These are phyloP conservation scores for Acorus gramineus DNA, from an alignment of 106 monocot genomes.

Conservation along the genomic window DNA sequence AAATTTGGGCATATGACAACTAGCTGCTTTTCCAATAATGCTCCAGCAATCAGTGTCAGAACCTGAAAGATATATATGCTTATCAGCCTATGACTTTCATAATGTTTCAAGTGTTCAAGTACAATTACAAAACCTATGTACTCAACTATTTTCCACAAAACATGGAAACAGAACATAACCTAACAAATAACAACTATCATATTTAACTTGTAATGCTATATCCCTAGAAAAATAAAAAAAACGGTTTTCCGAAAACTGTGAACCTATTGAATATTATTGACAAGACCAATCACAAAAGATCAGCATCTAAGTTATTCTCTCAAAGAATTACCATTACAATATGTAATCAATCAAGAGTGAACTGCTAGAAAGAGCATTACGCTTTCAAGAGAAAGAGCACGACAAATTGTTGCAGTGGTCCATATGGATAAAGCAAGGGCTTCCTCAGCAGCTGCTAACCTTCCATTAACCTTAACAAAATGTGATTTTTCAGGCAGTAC, in stretches of 20 bases:
- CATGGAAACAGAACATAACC: too few relatives aligned
- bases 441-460: slow-evolving; percentile 88
- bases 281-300: not conserved
- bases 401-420: slow-evolving; percentile 78
- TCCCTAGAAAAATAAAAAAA: not conserved
- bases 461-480: slow-evolving; percentile 48
- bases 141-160: too few relatives aligned
- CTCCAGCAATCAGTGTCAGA: slow-evolving; percentile 74
- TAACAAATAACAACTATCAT: too few relatives aligned
- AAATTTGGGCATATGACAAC: slow-evolving; percentile 80
- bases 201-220: too few relatives aligned
- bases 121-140: too few relatives aligned
- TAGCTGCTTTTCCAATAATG: slow-evolving; percentile 83
- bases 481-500: not conserved
- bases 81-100: too few relatives aligned
- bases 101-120: too few relatives aligned
- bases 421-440: slow-evolving; percentile 85
- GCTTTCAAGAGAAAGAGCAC: slow-evolving; percentile 83
- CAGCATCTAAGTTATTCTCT: too few relatives aligned
- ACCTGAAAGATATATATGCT: slow-evolving; percentile 30
- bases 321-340: not conserved
- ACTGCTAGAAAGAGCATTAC: slow-evolving; percentile 34
- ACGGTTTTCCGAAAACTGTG: not conserved
- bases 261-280: not conserved
- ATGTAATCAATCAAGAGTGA: not conserved